Evolutionary conservation across 2,329 filamentous ascomycete species (phyloP).

Genomic region (Onygenales sp.): DNA sequence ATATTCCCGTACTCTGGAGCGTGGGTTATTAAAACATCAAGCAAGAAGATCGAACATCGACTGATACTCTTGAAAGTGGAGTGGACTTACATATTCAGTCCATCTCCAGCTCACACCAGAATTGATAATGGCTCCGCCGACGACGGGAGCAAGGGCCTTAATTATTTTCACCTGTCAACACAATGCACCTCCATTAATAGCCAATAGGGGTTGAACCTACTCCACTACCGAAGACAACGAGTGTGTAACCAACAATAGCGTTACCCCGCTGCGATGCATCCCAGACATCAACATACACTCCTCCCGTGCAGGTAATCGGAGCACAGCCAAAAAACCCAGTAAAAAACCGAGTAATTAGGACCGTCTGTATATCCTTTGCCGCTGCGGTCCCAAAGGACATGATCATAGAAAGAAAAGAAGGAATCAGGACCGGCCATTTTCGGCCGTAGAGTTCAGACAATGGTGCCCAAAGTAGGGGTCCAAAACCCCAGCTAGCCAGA

Average conservation of each 20-base stretch:
- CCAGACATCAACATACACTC: constrained; percentile 59
- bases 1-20: constrained; percentile 47
- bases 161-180: background rate
- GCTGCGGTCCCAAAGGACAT: constrained; percentile 41
- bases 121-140: constrained; percentile 45
- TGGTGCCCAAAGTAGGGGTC: constrained; percentile 56
- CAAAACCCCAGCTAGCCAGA: constrained; percentile 38
- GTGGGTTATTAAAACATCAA: background rate
- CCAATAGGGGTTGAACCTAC: background rate
- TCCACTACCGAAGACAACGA: constrained; percentile 44
- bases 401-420: constrained; percentile 40
- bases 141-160: constrained; percentile 40
- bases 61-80: background rate
- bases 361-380: constrained; percentile 49
- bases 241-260: constrained; percentile 40
- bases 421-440: constrained; percentile 37
- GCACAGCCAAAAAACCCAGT: constrained; percentile 54
- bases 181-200: background rate
- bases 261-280: constrained; percentile 48
- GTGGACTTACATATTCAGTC: constrained; percentile 42
- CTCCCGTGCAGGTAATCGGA: constrained; percentile 60
- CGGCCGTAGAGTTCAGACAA: constrained; percentile 54
- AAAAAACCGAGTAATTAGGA: constrained; percentile 58
- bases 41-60: constrained; percentile 34
- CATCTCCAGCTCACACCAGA: constrained; percentile 44